These are phyloP conservation scores for Neobulgaria alba DNA, from an alignment of 2,329 filamentous ascomycete species.

Conservation along the genomic window DNA sequence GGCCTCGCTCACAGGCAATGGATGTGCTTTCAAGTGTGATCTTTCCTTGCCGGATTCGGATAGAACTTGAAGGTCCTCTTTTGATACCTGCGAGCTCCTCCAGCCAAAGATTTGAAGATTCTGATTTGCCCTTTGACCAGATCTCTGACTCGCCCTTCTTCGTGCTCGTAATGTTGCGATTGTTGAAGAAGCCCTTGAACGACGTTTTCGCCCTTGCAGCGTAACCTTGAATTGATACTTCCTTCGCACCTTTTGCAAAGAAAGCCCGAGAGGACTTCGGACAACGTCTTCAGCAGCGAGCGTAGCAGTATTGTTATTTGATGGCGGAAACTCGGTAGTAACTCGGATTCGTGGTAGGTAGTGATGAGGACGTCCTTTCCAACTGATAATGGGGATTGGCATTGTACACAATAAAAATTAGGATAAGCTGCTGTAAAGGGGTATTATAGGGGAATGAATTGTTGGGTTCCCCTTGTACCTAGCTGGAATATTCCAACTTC, in stretches of 20 bases:
- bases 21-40: neutral
- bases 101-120: constrained; percentile 19
- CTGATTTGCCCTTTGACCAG: constrained; percentile 16
- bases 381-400: constrained; percentile 19
- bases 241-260: constrained; percentile 13
- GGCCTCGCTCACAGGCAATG: neutral
- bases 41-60: neutral
- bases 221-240: constrained; percentile 13
- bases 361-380: constrained; percentile 25
- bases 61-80: constrained; percentile 1
- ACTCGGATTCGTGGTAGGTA: constrained; percentile 20
- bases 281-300: constrained; percentile 11
- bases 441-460: constrained; percentile 20
- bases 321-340: constrained; percentile 11
- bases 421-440: constrained; percentile 16
- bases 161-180: constrained; percentile 10
- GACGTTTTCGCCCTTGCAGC: constrained; percentile 5
- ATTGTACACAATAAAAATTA: constrained; percentile 12
- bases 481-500: too few relatives aligned
- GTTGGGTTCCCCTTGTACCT: neutral
- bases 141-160: constrained; percentile 12
- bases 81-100: constrained; percentile 8
- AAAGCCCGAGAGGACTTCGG: constrained; percentile 5
- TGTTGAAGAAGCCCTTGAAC: constrained; percentile 7
- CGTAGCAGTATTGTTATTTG: constrained; percentile 8